Conservation (phyloP, 2,329 filamentous ascomycete genomes). For the Penicillium sp. region DNA sequence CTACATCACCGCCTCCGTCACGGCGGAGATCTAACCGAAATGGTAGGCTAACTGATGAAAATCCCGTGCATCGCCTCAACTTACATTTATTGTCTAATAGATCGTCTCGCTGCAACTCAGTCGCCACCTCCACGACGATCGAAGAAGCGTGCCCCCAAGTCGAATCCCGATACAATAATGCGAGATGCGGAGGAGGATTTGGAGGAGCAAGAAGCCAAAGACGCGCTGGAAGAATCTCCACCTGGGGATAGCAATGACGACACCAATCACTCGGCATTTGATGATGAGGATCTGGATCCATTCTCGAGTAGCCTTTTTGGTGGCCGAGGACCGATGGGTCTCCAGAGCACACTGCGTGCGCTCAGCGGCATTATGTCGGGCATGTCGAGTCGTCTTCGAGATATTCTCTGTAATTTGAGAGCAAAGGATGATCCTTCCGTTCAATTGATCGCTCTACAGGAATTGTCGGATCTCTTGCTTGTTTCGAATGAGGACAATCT, state of each 20-base stretch:
- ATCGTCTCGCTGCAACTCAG: conserved; percentile 40
- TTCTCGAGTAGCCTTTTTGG: conserved; percentile 69
- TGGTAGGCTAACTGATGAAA: conserved; percentile 60
- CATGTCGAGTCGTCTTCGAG: conserved; percentile 75
- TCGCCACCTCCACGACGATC: conserved; percentile 47
- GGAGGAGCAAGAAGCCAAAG: conserved; percentile 43
- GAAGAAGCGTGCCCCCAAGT: conserved; percentile 59
- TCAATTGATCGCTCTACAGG: conserved; percentile 89
- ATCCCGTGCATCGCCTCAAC: neutral
- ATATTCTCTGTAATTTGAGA: conserved; percentile 74
- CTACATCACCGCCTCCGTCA: conserved; percentile 63
- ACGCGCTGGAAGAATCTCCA: conserved; percentile 61
- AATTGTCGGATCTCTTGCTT: conserved; percentile 88
- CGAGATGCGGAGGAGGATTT: conserved; percentile 66
- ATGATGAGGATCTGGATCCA: conserved; percentile 63
- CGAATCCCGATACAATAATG: conserved; percentile 71
- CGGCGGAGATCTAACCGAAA: conserved; percentile 73
- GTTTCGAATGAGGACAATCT: conserved; percentile 97
- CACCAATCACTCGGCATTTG: conserved; percentile 55
- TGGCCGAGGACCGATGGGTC: conserved; percentile 62
- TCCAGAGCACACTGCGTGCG: conserved; percentile 81
- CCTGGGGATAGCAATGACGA: conserved; percentile 69
- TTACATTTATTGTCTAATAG: conserved; percentile 28
- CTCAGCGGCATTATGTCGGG: conserved; percentile 91
- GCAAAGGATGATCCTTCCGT: conserved; percentile 83